Evolutionary conservation across 495 filamentous ascomycete species (phyloP).

Genomic region (Aspergillus incahuasiensis): DNA sequence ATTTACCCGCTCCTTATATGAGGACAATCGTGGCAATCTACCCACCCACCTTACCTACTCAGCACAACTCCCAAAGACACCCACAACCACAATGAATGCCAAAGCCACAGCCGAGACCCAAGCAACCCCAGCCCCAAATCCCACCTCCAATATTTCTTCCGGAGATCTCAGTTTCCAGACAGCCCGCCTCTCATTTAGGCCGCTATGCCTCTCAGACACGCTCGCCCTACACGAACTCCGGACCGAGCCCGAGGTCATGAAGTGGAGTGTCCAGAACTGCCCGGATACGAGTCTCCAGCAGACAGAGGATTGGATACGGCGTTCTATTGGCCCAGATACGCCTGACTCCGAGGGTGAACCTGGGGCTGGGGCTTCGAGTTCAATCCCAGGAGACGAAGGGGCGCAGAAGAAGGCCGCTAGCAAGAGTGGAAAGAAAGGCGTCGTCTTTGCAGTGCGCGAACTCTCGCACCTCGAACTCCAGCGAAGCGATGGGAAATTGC

Average conservation of each 20-base stretch:
- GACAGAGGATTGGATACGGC: slow-evolving; percentile 4
- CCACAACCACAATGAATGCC: not conserved
- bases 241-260: slow-evolving; percentile 6
- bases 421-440: not conserved
- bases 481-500: not conserved
- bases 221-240: slow-evolving; percentile 8
- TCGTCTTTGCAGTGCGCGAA: not conserved
- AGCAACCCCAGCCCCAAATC: not conserved
- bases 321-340: not conserved
- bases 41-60: too few relatives aligned
- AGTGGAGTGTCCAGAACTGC: slow-evolving; percentile 12
- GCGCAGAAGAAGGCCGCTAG: not conserved
- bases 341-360: not conserved
- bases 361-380: too few relatives aligned
- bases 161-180: slow-evolving; percentile 4
- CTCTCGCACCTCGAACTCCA: not conserved
- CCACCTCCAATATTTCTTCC: not conserved
- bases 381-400: too few relatives aligned
- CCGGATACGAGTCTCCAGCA: slow-evolving; percentile 2
- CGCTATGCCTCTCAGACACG: slow-evolving; percentile 4
- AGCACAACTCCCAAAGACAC: too few relatives aligned
- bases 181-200: slow-evolving; percentile 10
- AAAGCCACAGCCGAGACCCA: not conserved
- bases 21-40: too few relatives aligned
- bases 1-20: too few relatives aligned